A percentile compares a stretch with the other conserved stretches of the same genome.
Conservation (phyloP, 1,284 basidiomycete genomes). For the Tylopilus orsonianus region DNA sequence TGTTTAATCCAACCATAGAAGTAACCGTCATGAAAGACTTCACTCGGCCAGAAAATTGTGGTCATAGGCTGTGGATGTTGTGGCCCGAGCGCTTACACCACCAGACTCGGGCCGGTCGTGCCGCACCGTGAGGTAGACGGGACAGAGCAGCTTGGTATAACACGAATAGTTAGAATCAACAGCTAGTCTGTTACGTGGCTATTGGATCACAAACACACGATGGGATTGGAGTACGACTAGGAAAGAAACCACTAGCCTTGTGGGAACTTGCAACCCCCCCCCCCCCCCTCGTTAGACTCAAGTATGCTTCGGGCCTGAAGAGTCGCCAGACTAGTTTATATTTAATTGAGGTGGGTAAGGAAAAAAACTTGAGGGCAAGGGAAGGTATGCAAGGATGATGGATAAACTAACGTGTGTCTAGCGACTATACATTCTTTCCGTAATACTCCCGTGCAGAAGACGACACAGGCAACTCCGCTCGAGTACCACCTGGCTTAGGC, state of each 20-base stretch:
- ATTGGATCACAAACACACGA: not conserved
- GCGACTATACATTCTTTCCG: slow-evolving; percentile 22
- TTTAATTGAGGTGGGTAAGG: not conserved
- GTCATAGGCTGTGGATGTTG: slow-evolving; percentile 26
- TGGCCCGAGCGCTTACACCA: not conserved
- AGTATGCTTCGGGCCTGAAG: too few species aligned
- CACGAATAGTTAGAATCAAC: not conserved
- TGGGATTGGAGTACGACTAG: not conserved
- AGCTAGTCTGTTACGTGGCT: not conserved
- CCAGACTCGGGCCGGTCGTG: slow-evolving; percentile 13
- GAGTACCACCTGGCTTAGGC: slow-evolving; percentile 65
- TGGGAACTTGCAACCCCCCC: too few species aligned
- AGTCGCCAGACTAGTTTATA: not conserved
- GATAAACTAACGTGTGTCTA: not conserved
- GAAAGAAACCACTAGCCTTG: too few species aligned
- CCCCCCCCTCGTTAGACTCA: too few species aligned
- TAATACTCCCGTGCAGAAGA: slow-evolving; percentile 33
- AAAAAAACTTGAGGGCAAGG: not conserved
- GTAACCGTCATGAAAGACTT: slow-evolving; percentile 43
- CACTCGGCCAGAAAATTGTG: slow-evolving; percentile 57
- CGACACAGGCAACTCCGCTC: slow-evolving; percentile 16
- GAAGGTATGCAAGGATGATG: too few species aligned
- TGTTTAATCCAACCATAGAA: slow-evolving; percentile 55
- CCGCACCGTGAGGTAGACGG: not conserved
- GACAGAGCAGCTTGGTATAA: not conserved